A percentile compares a stretch with the other conserved stretches of the same genome.
These are phyloP conservation scores for Exophiala sp. DNA, from an alignment of 2,329 filamentous ascomycete species.

Conservation along the genomic window DNA sequence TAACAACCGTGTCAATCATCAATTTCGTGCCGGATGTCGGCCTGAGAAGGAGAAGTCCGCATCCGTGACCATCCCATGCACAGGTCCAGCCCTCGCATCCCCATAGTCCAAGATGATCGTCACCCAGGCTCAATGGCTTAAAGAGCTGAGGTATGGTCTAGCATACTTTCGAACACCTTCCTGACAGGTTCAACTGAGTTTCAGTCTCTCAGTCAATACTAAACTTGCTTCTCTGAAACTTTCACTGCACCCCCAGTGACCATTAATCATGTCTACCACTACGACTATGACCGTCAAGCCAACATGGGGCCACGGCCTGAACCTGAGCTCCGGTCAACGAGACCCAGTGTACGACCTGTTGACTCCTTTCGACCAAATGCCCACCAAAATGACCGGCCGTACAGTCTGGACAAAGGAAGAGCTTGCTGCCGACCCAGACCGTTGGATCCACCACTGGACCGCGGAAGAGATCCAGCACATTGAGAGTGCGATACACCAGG, in stretches of 20 bases:
- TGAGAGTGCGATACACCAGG: slow-evolving; percentile 62
- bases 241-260: too few relatives aligned
- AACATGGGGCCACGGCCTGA: neutral
- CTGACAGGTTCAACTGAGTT: too few relatives aligned
- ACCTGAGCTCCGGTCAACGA: slow-evolving; percentile 64
- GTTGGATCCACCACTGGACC: slow-evolving; percentile 69
- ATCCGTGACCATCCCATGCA: too few relatives aligned
- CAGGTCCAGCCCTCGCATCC: too few relatives aligned
- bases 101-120: too few relatives aligned
- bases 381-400: slow-evolving; percentile 64
- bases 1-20: too few relatives aligned
- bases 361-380: slow-evolving; percentile 66
- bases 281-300: neutral
- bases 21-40: too few relatives aligned
- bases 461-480: slow-evolving; percentile 66
- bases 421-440: slow-evolving; percentile 59
- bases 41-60: too few relatives aligned
- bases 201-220: neutral
- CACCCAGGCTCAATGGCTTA: too few relatives aligned
- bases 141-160: too few relatives aligned
- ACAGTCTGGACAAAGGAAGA: slow-evolving; percentile 69
- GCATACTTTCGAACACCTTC: too few relatives aligned
- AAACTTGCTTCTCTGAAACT: neutral
- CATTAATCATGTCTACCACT: neutral
- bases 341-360: slow-evolving; percentile 62